Evolutionary conservation across 352 stramenopile genomes (phyloP).

Genomic region (Globisporangium barbulae): DNA sequence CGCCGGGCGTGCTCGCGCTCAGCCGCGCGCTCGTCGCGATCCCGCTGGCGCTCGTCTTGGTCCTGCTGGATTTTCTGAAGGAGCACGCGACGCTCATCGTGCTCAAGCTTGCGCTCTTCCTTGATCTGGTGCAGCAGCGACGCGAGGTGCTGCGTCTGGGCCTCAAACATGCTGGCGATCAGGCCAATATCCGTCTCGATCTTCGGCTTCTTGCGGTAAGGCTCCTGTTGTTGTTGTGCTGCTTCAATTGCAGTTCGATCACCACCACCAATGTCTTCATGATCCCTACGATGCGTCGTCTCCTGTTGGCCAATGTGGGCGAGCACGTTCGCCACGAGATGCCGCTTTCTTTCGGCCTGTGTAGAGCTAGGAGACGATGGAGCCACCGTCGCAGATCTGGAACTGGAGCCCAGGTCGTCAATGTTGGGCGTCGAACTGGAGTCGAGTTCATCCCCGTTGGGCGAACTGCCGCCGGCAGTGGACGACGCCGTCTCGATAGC

Average conservation of each 20-base stretch:
- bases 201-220: slow-evolving; percentile 1
- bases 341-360: slow-evolving; percentile 9
- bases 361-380: background rate
- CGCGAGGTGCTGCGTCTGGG: slow-evolving; percentile 15
- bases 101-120: slow-evolving; percentile 12
- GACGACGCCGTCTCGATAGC: background rate
- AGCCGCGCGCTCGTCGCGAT: slow-evolving; percentile 9
- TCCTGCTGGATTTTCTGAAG: slow-evolving; percentile 11
- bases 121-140: slow-evolving; percentile 13
- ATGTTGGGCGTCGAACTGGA: slow-evolving; percentile 1
- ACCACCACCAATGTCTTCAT: background rate
- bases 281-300: background rate
- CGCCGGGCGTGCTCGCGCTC: slow-evolving; percentile 7
- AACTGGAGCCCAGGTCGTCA: background rate
- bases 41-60: slow-evolving; percentile 11
- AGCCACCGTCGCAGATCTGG: background rate
- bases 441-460: background rate
- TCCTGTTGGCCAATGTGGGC: slow-evolving; percentile 13
- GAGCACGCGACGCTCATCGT: slow-evolving; percentile 8
- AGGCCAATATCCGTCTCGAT: background rate
- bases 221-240: background rate
- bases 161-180: slow-evolving; percentile 13
- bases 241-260: background rate
- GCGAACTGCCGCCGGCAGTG: background rate
- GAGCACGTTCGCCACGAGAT: slow-evolving; percentile 13